Base-by-base conservation (phyloP, 169 alveolate species). In the Cryptosporidium sp. region DNA sequence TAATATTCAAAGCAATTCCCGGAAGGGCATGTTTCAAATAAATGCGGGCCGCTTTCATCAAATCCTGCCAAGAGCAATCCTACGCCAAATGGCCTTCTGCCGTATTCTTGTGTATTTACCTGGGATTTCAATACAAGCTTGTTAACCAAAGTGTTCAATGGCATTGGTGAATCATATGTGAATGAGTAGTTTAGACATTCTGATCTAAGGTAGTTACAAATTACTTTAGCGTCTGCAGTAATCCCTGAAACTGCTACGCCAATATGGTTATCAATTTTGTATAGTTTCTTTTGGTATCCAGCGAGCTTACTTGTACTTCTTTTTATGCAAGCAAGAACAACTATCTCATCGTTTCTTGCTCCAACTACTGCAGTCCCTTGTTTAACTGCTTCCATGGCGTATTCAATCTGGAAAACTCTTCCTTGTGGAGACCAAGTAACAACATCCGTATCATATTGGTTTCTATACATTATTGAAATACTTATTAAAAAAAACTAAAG, bases 1-100 rank as follows among this genome's bases (percentile, higher is more conserved):
- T 94, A 84, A 93, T 95, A 98, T 92, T 98, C 99, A 93, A 95
- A 96, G 92, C 95, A 97, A 80, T 97, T 96, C 33, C 99, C 99
- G 52, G 97, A 94, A 62, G 99, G 99, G 86, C 97, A 96, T 18
- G 99, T 97, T 92, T 97, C 99, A 86, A 92, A 97, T 51, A 98
- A 93, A 70, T 95, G 98, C 31, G 99, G 97, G 67, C 93, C 93
- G 56, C 93, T 95, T 85, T 93, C 97, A 93, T 96, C 98, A 91
- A 93, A 93, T 18, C 98, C 98, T 35, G 98, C 99, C 61, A 97
- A 94, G 68, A 98, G 96, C 52, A 98, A 93, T 62, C 99, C 99
- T 69, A 98, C 99, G 45, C 99, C 99, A 94, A 96, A 98, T 7
- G 99, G 99, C 84, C 99, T 94, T 93, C 97, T 97, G n/a, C 97